Percentiles rank a stretch among this genome's conserved stretches.
These are phyloP conservation scores for Coniferiporia weirii DNA, from an alignment of 1,284 basidiomycete species.

Conservation along the genomic window DNA sequence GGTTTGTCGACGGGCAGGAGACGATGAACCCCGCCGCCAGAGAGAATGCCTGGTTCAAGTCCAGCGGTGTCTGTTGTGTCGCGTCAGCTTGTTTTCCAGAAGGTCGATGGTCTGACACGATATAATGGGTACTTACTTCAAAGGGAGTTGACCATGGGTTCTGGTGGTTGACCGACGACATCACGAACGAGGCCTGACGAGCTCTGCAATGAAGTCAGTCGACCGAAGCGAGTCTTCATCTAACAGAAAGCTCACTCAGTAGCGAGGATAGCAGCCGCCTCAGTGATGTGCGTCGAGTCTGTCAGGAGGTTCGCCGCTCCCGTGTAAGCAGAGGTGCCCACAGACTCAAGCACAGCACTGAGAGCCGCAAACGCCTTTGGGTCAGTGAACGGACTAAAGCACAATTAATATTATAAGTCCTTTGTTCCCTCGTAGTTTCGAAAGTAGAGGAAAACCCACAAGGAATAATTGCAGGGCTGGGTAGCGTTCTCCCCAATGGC, in stretches of 20 bases:
- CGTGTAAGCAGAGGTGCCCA: constrained; percentile 48
- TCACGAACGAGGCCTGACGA: constrained; percentile 47
- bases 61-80: constrained; percentile 39
- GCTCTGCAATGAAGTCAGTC: constrained; percentile 19
- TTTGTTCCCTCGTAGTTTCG: neutral
- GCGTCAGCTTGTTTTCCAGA: neutral
- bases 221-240: neutral
- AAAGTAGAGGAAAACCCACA: constrained; percentile 34
- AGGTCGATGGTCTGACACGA: too few relatives aligned
- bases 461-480: constrained; percentile 50
- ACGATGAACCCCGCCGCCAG: constrained; percentile 38
- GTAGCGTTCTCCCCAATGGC: constrained; percentile 39
- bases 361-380: constrained; percentile 45
- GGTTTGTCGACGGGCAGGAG: constrained; percentile 45
- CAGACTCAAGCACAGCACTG: constrained; percentile 51
- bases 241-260: constrained; percentile 12
- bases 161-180: constrained; percentile 40
- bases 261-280: constrained; percentile 36
- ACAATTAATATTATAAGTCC: neutral
- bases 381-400: constrained; percentile 42
- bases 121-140: constrained; percentile 31
- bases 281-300: constrained; percentile 33
- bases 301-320: constrained; percentile 46
- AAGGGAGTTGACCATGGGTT: constrained; percentile 52
- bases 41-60: constrained; percentile 41